These are phyloP conservation scores for Elymus sibiricus DNA, from an alignment of 176 grass and related monocot genomes.

Conservation along the genomic window DNA sequence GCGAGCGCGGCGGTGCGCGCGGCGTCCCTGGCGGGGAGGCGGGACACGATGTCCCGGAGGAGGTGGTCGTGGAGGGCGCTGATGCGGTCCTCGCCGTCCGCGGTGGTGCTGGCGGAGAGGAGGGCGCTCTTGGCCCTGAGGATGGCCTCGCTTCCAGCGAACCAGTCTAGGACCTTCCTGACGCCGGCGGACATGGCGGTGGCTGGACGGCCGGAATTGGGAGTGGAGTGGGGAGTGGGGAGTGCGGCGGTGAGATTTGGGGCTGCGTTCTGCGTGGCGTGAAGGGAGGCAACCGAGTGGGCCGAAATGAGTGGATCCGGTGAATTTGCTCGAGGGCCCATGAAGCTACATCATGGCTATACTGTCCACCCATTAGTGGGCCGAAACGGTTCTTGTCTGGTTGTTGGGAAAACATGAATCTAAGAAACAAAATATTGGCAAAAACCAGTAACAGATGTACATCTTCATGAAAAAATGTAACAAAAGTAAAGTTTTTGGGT, in stretches of 20 bases:
- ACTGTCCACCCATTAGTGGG: no score
- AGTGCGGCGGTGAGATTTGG: neutral
- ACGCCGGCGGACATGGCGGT: neutral
- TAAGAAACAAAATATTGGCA: no score
- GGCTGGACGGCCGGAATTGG: neutral
- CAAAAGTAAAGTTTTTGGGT: no score
- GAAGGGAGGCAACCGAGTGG: neutral
- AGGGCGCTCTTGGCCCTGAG: neutral
- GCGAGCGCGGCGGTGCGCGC: constrained; percentile 26
- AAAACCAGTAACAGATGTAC: no score
- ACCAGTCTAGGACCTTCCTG: neutral
- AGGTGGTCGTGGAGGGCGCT: constrained; percentile 21
- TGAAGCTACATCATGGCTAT: no score
- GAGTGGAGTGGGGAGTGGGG: neutral
- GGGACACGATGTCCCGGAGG: neutral
- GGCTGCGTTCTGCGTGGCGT: no score
- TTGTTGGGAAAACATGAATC: no score
- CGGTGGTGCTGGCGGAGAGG: neutral
- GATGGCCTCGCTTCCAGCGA: neutral
- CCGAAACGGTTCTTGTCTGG: no score
- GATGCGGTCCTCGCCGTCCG: constrained; percentile 22
- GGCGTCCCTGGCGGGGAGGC: constrained; percentile 21
- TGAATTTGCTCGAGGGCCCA: no score
- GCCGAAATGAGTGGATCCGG: neutral
- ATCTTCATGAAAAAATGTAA: no score